phyloP scores from a whole-genome alignment of 257 asterid genomes.

The Penstemon eatonii region DNA sequence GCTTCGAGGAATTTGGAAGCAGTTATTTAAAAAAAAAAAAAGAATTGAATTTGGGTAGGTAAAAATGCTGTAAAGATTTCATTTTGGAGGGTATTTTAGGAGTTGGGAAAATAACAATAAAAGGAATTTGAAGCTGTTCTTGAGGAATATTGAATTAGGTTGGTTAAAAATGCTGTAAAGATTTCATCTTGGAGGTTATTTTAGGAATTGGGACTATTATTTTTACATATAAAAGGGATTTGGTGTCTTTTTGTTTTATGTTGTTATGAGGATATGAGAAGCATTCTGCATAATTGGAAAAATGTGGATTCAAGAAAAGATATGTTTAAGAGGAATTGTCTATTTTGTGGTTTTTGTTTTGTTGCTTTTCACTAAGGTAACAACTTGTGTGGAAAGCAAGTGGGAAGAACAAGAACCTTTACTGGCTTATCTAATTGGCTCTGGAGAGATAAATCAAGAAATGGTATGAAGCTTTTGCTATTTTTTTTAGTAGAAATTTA shows the following conservation, averaged over 20 bases:
- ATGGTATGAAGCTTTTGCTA: constrained; percentile 45
- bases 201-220: constrained; percentile 29
- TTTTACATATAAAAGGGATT: constrained; percentile 19
- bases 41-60: constrained; percentile 32
- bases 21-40: constrained; percentile 5
- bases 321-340: constrained; percentile 38
- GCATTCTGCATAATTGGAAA: constrained; percentile 29
- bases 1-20: constrained; percentile 25
- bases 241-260: constrained; percentile 24
- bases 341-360: constrained; percentile 39
- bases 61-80: constrained; percentile 39
- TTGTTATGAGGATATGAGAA: constrained; percentile 42
- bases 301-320: constrained; percentile 50
- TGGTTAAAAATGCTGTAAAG: constrained; percentile 38
- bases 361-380: constrained; percentile 42
- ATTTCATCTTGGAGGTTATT: constrained; percentile 32
- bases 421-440: constrained; percentile 40
- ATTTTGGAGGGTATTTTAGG: constrained; percentile 28
- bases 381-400: constrained; percentile 44
- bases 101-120: constrained; percentile 24
- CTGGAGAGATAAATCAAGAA: constrained; percentile 49
- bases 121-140: constrained; percentile 23
- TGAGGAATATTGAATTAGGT: constrained; percentile 25
- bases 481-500: constrained; percentile 12
- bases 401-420: constrained; percentile 43